phyloP scores from a whole-genome alignment of 331 rosid species.

The Stylosanthes scabra region DNA sequence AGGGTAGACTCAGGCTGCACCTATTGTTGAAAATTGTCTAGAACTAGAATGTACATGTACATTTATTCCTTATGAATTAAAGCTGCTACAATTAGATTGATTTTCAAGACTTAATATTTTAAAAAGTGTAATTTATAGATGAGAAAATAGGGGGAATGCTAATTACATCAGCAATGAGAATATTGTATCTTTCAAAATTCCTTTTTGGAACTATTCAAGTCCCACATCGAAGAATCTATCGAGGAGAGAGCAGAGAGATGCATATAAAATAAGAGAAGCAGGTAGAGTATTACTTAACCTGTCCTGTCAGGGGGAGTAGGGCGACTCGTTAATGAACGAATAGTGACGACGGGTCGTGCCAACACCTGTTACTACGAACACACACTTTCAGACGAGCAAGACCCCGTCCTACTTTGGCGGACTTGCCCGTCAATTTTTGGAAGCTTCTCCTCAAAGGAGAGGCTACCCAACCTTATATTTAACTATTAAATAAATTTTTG shows the following conservation, averaged over 20 bases:
- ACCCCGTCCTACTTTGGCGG: constrained; percentile 68
- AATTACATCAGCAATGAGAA: background rate
- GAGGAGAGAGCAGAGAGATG: background rate
- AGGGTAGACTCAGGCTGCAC: background rate
- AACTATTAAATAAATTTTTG: too few relatives aligned
- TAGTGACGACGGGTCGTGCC: constrained; percentile 89
- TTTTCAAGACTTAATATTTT: background rate
- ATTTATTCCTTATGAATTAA: background rate
- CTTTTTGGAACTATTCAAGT: constrained; percentile 24
- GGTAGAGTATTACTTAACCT: background rate
- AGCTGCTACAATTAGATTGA: background rate
- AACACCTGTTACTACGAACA: constrained; percentile 67
- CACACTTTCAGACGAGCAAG: constrained; percentile 48
- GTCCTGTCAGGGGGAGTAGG: constrained; percentile 88
- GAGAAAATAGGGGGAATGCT: background rate
- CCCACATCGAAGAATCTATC: constrained; percentile 27
- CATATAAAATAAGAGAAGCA: background rate
- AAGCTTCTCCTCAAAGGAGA: constrained; percentile 35
- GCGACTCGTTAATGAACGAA: constrained; percentile 73
- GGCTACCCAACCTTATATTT: constrained; percentile 41
- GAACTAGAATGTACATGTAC: background rate
- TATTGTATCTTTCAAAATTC: background rate
- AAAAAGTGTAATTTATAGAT: too few relatives aligned
- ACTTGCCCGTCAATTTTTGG: constrained; percentile 88
- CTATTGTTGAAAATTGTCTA: background rate